Conservation (phyloP, 305 asterid species). For the Withania somnifera region DNA sequence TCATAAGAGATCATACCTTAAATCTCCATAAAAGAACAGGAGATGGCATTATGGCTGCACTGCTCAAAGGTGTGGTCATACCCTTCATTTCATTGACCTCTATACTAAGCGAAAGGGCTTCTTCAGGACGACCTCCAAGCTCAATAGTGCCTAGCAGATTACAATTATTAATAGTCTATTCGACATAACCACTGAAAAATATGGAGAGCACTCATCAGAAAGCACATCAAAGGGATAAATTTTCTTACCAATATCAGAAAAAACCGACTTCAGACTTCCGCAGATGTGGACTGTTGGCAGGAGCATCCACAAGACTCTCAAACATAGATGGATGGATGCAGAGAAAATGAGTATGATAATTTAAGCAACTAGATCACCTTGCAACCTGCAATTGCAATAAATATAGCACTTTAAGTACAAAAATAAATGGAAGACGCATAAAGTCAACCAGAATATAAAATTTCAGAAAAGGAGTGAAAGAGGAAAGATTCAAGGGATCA, state of each 20-base stretch:
- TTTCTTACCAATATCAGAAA: slow-evolving; percentile 64
- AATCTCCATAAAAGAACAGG: slow-evolving; percentile 88
- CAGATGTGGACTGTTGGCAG: slow-evolving; percentile 74
- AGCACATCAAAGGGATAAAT: slow-evolving; percentile 4
- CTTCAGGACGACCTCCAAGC: slow-evolving; percentile 47
- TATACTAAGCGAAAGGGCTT: slow-evolving; percentile 29
- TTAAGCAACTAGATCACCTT: slow-evolving; percentile 6
- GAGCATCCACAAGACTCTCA: slow-evolving; percentile 64
- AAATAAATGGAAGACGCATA: not conserved
- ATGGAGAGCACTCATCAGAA: not conserved
- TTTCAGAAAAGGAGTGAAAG: not conserved
- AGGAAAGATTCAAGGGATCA: not conserved
- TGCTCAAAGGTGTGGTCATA: slow-evolving; percentile 45
- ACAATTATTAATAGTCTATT: not conserved
- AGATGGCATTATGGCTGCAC: slow-evolving; percentile 61
- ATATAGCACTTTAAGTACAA: not conserved
- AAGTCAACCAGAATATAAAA: not conserved
- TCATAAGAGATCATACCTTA: slow-evolving; percentile 41
- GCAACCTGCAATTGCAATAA: not conserved
- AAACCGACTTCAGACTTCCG: slow-evolving; percentile 86
- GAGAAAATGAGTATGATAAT: slow-evolving; percentile 12
- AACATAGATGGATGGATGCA: slow-evolving; percentile 70
- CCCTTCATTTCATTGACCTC: slow-evolving; percentile 78
- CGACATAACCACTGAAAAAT: not conserved
- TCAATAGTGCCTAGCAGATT: slow-evolving; percentile 26